Conservation (phyloP, 176 grass and related monocot genomes). For the Juncus inflexus region DNA sequence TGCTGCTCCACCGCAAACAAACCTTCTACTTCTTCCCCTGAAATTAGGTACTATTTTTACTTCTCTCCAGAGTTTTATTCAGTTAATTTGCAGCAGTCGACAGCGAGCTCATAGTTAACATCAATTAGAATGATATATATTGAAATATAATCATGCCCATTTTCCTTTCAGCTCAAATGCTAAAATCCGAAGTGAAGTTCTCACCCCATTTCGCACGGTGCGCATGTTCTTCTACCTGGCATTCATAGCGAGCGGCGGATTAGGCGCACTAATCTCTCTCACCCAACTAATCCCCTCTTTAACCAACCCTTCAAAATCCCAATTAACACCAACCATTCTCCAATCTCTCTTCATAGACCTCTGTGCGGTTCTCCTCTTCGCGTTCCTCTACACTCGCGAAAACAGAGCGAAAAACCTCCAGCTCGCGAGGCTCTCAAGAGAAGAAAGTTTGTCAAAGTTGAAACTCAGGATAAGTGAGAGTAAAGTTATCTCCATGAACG, state of each 20-base stretch:
- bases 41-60: conserved; percentile 18
- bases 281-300: conserved; percentile 57
- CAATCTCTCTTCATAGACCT: conserved; percentile 80
- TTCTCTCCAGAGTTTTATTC: not conserved
- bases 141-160: not conserved
- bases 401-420: conserved; percentile 68
- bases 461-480: conserved; percentile 50
- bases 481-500: conserved; percentile 44
- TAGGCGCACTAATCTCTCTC: conserved; percentile 67
- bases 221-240: conserved; percentile 99
- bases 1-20: conserved; percentile 22
- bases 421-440: conserved; percentile 69
- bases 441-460: conserved; percentile 75
- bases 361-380: conserved; percentile 60
- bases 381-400: conserved; percentile 81
- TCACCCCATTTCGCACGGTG: conserved; percentile 71
- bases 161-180: conserved; percentile 50
- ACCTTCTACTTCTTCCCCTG: conserved; percentile 14
- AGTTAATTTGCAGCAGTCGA: too few species aligned
- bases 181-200: conserved; percentile 85
- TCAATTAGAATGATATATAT: too few species aligned
- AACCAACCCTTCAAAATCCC: conserved; percentile 35
- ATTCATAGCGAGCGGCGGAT: conserved; percentile 66
- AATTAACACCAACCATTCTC: conserved; percentile 35
- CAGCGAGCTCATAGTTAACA: too few species aligned